Percentiles rank a stretch among this genome's conserved stretches.
Conservation (phyloP, 257 asterid species). For the Echium plantagineum region DNA sequence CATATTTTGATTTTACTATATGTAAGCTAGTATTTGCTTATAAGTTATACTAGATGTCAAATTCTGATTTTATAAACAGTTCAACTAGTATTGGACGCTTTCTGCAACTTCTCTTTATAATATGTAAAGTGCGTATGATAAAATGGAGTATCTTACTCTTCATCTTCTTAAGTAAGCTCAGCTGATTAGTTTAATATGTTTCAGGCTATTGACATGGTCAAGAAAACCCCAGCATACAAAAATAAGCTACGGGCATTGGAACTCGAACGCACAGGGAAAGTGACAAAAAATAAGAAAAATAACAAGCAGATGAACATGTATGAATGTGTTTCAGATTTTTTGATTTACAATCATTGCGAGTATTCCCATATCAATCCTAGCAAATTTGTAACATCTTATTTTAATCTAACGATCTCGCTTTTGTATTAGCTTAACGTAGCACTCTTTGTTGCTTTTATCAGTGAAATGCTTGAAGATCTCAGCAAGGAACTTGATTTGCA, state of each 20-base stretch:
- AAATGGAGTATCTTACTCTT: neutral
- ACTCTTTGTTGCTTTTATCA: conserved; percentile 15
- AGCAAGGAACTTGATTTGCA: conserved; percentile 86
- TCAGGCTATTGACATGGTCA: conserved; percentile 96
- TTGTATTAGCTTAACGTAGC: conserved; percentile 1
- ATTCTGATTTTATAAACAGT: neutral
- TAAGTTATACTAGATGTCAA: neutral
- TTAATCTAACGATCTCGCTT: neutral
- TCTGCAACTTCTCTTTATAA: too few species aligned
- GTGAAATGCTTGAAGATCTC: conserved; percentile 73
- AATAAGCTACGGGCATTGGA: conserved; percentile 91
- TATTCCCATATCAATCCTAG: too few species aligned
- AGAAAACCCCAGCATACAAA: conserved; percentile 88
- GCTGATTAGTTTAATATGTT: neutral
- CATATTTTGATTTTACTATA: neutral
- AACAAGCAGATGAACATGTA: conserved; percentile 72
- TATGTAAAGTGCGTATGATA: neutral
- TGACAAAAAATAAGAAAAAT: conserved; percentile 67
- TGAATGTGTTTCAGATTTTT: conserved; percentile 11
- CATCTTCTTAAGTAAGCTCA: neutral
- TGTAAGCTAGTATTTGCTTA: neutral
- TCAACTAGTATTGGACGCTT: neutral
- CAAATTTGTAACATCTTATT: neutral
- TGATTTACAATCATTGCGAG: neutral
- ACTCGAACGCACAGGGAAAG: conserved; percentile 84